Evolutionary conservation across 1,139 yeast genomes (phyloP).

Genomic region (Kodamaea sp.): DNA sequence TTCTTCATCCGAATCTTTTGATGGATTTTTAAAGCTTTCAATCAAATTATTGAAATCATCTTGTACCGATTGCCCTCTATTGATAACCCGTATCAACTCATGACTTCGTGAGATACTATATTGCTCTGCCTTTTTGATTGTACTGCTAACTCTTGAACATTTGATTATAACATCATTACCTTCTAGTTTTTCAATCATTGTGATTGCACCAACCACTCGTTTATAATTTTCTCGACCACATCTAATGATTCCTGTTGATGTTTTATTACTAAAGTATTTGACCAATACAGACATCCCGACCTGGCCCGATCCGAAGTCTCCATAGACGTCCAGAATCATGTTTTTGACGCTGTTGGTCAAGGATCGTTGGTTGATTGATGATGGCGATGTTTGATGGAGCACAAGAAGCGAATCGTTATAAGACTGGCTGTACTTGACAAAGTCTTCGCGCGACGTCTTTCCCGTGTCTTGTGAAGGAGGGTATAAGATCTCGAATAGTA

Average conservation of each 20-base stretch:
- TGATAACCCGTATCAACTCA: slow-evolving; percentile 35
- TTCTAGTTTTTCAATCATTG: slow-evolving; percentile 55
- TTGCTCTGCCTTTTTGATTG: slow-evolving; percentile 80
- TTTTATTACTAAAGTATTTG: slow-evolving; percentile 76
- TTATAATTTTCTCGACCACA: slow-evolving; percentile 67
- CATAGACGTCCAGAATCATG: slow-evolving; percentile 58
- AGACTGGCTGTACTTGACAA: slow-evolving; percentile 21
- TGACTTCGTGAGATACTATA: slow-evolving; percentile 49
- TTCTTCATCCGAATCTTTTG: slow-evolving; percentile 3
- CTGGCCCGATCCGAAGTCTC: slow-evolving; percentile 74
- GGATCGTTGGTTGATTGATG: slow-evolving; percentile 39
- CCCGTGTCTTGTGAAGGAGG: slow-evolving; percentile 39
- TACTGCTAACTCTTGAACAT: slow-evolving; percentile 76
- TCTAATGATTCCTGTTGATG: slow-evolving; percentile 82
- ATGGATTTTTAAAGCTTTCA: slow-evolving; percentile 9
- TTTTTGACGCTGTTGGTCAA: slow-evolving; percentile 53
- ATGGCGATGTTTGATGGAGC: slow-evolving; percentile 50
- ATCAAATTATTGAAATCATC: slow-evolving; percentile 10
- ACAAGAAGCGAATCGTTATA: slow-evolving; percentile 38
- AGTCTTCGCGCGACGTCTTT: slow-evolving; percentile 15
- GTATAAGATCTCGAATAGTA: slow-evolving; percentile 72
- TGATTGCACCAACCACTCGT: slow-evolving; percentile 64
- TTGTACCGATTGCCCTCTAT: slow-evolving; percentile 10
- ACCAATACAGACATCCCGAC: slow-evolving; percentile 59
- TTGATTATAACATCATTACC: slow-evolving; percentile 54